Conservation (phyloP, 176 grass and related monocot genomes). For the Pharus latifolius region DNA sequence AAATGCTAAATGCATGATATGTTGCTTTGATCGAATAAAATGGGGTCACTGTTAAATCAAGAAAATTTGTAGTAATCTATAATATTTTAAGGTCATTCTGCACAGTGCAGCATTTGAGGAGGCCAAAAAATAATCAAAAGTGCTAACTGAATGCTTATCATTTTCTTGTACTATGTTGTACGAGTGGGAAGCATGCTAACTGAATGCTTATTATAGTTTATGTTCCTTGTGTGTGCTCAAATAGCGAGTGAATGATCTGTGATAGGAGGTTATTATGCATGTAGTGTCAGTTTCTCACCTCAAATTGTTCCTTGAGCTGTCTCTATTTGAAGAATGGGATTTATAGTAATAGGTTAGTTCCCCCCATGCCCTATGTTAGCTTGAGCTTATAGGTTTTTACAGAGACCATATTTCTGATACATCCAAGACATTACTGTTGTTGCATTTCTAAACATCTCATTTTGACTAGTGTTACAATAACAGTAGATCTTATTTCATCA, state of each 20-base stretch:
- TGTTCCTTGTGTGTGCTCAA: slow-evolving; percentile 9
- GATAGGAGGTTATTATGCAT: neutral
- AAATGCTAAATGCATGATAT: neutral
- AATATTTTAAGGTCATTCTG: neutral
- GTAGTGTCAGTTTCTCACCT: slow-evolving; percentile 42
- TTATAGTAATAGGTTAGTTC: too few relatives aligned
- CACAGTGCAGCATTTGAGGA: neutral
- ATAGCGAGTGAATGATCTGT: neutral
- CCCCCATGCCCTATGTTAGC: slow-evolving; percentile 40
- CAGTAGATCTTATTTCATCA: too few relatives aligned
- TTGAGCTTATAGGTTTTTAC: slow-evolving; percentile 90
- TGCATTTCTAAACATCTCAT: slow-evolving; percentile 11
- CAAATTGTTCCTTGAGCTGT: slow-evolving; percentile 83
- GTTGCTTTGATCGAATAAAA: neutral
- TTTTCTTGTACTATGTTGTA: too few relatives aligned
- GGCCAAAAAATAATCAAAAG: neutral
- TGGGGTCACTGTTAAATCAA: neutral
- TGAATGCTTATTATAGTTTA: slow-evolving; percentile 1
- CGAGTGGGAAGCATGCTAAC: neutral
- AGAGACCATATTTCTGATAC: slow-evolving; percentile 85
- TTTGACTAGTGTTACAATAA: too few relatives aligned
- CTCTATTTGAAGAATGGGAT: slow-evolving; percentile 46
- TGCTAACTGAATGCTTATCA: too few relatives aligned
- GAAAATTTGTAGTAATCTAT: neutral
- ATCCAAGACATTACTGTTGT: slow-evolving; percentile 16